Evolutionary conservation across 202 grass and related monocot species (phyloP).

Genomic region (Panicum hallii): DNA sequence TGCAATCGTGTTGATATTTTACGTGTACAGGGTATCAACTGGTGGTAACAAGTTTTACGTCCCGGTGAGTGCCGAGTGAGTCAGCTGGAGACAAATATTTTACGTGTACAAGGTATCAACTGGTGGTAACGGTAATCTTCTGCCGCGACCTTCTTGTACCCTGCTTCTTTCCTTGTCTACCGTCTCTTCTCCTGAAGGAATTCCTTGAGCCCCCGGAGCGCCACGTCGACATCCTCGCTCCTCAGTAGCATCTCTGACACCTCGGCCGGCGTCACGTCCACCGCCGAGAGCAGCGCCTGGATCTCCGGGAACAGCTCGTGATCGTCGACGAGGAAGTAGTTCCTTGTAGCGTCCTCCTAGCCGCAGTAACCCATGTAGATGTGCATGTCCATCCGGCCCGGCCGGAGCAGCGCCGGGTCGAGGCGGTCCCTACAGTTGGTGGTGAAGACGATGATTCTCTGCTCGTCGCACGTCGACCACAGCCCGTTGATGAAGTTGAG

Average conservation of each 20-base stretch:
- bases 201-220: constrained; percentile 25
- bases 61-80: constrained; percentile 51
- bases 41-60: constrained; percentile 62
- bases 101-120: too few species aligned
- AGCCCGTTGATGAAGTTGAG: constrained; percentile 79
- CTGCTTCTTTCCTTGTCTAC: constrained; percentile 13
- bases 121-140: too few species aligned
- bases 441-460: constrained; percentile 73
- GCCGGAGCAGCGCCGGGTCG: constrained; percentile 57
- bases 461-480: constrained; percentile 69
- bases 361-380: constrained; percentile 65
- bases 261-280: constrained; percentile 53
- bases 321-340: constrained; percentile 56
- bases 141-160: neutral
- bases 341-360: constrained; percentile 48
- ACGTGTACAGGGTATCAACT: constrained; percentile 77
- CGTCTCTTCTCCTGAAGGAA: constrained; percentile 40
- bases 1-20: constrained; percentile 72
- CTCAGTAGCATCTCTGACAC: constrained; percentile 59
- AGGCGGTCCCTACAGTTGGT: constrained; percentile 70
- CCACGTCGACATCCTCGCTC: constrained; percentile 48
- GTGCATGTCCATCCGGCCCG: constrained; percentile 68
- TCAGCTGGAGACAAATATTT: neutral
- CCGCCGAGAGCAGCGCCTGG: neutral
- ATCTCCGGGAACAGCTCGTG: constrained; percentile 47